Evolutionary conservation across 2,329 filamentous ascomycete species (phyloP).

Genomic region (Westerdykella sp.): DNA sequence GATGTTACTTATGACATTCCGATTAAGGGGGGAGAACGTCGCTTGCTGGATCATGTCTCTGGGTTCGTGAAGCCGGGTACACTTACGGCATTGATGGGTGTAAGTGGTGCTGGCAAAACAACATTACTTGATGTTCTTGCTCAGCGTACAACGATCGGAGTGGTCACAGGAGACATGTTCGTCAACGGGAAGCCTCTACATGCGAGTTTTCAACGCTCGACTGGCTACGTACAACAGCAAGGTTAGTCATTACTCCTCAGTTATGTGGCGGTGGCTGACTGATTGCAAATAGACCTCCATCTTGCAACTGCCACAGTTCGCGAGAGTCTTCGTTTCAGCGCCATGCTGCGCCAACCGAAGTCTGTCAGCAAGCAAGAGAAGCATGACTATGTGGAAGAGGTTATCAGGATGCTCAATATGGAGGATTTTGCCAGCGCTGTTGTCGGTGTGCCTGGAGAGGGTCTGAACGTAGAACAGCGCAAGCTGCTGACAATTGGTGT

Average conservation of each 20-base stretch:
- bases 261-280: slow-evolving; percentile 2
- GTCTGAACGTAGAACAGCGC: slow-evolving; percentile 62
- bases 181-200: slow-evolving; percentile 34
- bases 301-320: slow-evolving; percentile 35
- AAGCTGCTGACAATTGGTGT: slow-evolving; percentile 68
- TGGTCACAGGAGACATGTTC: slow-evolving; percentile 36
- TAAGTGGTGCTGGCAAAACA: slow-evolving; percentile 36
- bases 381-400: slow-evolving; percentile 56
- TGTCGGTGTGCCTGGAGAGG: slow-evolving; percentile 57
- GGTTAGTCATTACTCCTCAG: slow-evolving; percentile 9
- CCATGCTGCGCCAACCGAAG: slow-evolving; percentile 45
- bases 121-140: slow-evolving; percentile 35
- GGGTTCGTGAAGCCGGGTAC: slow-evolving; percentile 53
- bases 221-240: slow-evolving; percentile 38
- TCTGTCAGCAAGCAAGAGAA: slow-evolving; percentile 53
- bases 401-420: slow-evolving; percentile 63
- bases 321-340: slow-evolving; percentile 32
- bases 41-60: slow-evolving; percentile 50
- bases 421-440: slow-evolving; percentile 60
- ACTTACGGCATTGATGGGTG: slow-evolving; percentile 38
- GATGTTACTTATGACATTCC: slow-evolving; percentile 32
- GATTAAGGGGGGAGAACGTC: slow-evolving; percentile 41
- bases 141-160: slow-evolving; percentile 31
- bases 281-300: slow-evolving; percentile 26
- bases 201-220: slow-evolving; percentile 33